Conservation (phyloP, 768 basidiomycete species). For the Lentinula boryana region DNA sequence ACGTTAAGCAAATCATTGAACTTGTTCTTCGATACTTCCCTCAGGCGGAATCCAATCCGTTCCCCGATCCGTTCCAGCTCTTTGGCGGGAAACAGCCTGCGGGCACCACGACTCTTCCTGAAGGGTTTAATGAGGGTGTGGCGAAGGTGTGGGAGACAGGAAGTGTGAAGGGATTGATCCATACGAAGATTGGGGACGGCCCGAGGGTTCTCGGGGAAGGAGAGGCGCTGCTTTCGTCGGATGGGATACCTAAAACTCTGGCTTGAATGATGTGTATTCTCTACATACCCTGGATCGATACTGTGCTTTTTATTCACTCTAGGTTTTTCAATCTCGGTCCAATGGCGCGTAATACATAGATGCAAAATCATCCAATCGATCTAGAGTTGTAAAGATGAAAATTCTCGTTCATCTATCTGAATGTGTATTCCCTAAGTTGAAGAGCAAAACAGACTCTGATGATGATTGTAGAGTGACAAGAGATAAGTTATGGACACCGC, state of each 20-base stretch:
- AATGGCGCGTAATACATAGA: too few species aligned
- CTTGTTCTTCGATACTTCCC: conserved; percentile 86
- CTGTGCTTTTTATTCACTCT: too few species aligned
- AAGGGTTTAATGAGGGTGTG: conserved; percentile 76
- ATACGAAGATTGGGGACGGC: conserved; percentile 90
- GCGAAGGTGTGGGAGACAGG: conserved; percentile 69
- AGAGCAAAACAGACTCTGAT: too few species aligned
- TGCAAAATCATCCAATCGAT: too few species aligned
- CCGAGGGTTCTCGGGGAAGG: conserved; percentile 61
- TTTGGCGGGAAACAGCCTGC: conserved; percentile 38
- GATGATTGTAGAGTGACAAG: too few species aligned
- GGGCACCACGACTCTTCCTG: conserved; percentile 42
- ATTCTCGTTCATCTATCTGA: too few species aligned
- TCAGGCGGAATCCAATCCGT: conserved; percentile 48
- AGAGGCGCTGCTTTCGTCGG: conserved; percentile 58
- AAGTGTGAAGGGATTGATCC: conserved; percentile 85
- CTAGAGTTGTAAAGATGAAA: too few species aligned
- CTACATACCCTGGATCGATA: too few species aligned
- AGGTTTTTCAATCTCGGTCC: too few species aligned
- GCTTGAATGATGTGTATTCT: too few species aligned
- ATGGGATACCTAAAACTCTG: conserved; percentile 59
- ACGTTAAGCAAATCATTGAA: conserved; percentile 73
- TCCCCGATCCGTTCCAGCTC: conserved; percentile 70
- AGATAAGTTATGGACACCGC: too few species aligned
- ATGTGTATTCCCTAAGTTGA: too few species aligned